A percentile compares a stretch with the other conserved stretches of the same genome.
Evolutionary conservation across 495 filamentous ascomycete species (phyloP).

Genomic region (Trichoderma parareesei): DNA sequence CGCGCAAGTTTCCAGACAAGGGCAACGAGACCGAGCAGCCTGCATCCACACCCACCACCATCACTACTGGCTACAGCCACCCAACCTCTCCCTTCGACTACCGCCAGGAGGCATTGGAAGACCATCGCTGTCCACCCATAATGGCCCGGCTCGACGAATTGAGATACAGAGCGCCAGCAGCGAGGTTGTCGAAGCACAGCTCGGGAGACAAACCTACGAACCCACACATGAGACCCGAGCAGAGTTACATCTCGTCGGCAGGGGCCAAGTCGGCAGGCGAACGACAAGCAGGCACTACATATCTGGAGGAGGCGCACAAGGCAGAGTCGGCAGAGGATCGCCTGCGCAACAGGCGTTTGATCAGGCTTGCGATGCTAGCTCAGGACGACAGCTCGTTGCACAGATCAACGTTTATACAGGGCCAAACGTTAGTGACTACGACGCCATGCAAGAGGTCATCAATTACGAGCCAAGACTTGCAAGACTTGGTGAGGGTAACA

Average conservation of each 20-base stretch:
- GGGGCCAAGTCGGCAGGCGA: background rate
- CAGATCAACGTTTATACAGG: constrained; percentile 3
- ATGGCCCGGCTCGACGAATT: background rate
- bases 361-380: background rate
- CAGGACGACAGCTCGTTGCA: background rate
- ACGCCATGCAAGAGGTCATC: background rate
- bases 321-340: background rate
- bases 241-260: background rate
- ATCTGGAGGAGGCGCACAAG: background rate
- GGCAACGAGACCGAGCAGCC: constrained; percentile 15
- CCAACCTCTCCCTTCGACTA: constrained; percentile 8
- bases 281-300: constrained; percentile 3
- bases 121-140: background rate
- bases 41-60: constrained; percentile 49
- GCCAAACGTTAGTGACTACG: background rate
- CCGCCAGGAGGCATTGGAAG: constrained; percentile 6
- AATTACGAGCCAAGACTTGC: constrained; percentile 8
- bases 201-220: background rate
- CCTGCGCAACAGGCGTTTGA: background rate
- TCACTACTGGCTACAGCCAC: constrained; percentile 44
- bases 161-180: background rate
- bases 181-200: background rate
- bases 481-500: background rate
- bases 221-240: background rate
- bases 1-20: background rate